These are phyloP conservation scores for Phytophthora podocarpi DNA, from an alignment of 352 stramenopile species.

Conservation along the genomic window DNA sequence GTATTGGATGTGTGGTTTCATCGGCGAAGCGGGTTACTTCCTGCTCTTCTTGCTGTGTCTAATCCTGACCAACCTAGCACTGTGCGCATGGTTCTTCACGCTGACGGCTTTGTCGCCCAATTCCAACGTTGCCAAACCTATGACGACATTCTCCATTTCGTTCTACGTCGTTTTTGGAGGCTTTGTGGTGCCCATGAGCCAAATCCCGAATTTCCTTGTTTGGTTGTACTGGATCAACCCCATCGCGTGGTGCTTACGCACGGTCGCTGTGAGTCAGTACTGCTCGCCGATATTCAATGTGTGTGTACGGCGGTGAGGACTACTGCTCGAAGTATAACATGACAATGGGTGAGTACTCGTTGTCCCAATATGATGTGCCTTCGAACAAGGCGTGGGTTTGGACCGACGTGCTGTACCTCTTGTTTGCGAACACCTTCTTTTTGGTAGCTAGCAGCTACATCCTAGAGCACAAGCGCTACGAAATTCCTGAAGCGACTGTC, in stretches of 20 bases:
- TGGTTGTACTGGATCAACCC: slow-evolving; percentile 46
- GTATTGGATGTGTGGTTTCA: slow-evolving; percentile 88
- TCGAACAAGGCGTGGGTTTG: too few species aligned
- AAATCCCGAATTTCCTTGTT: slow-evolving; percentile 38
- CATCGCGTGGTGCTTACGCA: neutral
- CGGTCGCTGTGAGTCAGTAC: neutral
- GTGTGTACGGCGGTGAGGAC: neutral
- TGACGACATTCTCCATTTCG: slow-evolving; percentile 34
- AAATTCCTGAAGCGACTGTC: too few species aligned
- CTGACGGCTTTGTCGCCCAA: slow-evolving; percentile 25
- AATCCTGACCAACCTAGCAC: slow-evolving; percentile 7
- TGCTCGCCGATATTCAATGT: neutral
- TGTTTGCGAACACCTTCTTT: too few species aligned
- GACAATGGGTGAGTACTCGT: neutral
- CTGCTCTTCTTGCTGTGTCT: slow-evolving; percentile 14
- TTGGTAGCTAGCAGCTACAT: too few species aligned
- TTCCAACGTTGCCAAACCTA: slow-evolving; percentile 24
- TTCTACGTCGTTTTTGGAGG: slow-evolving; percentile 28
- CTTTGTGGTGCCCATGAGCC: slow-evolving; percentile 38
- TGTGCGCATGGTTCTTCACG: slow-evolving; percentile 26
- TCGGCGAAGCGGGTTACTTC: slow-evolving; percentile 2
- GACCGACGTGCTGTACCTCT: too few species aligned
- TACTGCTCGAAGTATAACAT: neutral
- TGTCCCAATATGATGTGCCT: neutral
- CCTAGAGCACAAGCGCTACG: neutral